Evolutionary conservation across 1,284 basidiomycete genomes (phyloP).

Genomic region (Hemileia vastatrix): DNA sequence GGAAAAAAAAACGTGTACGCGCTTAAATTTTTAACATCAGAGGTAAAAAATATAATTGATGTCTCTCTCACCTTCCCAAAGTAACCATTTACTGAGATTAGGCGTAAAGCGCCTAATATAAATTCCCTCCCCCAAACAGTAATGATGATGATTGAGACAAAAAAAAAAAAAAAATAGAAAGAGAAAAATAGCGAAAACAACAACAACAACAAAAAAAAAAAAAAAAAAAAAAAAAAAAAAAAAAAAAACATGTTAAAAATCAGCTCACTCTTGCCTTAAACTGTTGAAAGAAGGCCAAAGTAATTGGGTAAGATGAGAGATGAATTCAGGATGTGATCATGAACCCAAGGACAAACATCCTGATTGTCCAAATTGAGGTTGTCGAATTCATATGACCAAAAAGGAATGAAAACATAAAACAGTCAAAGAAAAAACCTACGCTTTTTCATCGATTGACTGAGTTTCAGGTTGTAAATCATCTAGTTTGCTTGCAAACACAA

Average conservation of each 20-base stretch:
- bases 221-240: neutral
- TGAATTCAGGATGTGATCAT: too few species aligned
- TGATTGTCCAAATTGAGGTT: too few species aligned
- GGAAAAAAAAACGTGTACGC: too few species aligned
- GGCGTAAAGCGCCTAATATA: slow-evolving; percentile 33
- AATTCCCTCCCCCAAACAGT: neutral
- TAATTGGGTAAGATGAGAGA: too few species aligned
- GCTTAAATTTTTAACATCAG: too few species aligned
- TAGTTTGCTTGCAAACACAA: slow-evolving; percentile 42
- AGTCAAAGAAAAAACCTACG: slow-evolving; percentile 9
- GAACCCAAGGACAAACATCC: too few species aligned
- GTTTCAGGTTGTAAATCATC: slow-evolving; percentile 39
- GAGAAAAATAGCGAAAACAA: neutral
- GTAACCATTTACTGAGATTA: slow-evolving; percentile 45
- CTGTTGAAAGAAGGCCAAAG: too few species aligned
- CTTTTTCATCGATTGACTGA: slow-evolving; percentile 30
- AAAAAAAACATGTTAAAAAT: too few species aligned
- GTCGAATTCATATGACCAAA: too few species aligned
- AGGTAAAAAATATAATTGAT: too few species aligned
- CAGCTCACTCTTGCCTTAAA: too few species aligned
- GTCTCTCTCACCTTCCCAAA: slow-evolving; percentile 41
- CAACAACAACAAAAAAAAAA: neutral
- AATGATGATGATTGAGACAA: neutral
- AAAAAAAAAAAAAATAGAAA: neutral
- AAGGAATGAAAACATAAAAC: neutral